Conservation (phyloP, 768 basidiomycete species). For the Rossbeevera mucosa region DNA sequence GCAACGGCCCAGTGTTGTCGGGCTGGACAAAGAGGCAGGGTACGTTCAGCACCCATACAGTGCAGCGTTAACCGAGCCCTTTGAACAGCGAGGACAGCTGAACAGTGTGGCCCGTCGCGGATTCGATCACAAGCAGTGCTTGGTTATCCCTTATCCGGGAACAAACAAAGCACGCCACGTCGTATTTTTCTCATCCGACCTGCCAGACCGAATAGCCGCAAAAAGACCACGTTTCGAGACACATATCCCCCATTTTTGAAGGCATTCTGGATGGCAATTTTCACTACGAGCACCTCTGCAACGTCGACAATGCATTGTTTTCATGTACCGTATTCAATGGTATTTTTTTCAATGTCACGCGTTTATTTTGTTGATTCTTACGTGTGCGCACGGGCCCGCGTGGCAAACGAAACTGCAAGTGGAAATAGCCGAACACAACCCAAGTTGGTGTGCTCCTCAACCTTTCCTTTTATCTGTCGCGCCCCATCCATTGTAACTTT, state of each 20-base stretch:
- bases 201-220: not conserved
- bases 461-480: slow-evolving; percentile 38
- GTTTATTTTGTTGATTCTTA: slow-evolving; percentile 35
- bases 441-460: slow-evolving; percentile 38
- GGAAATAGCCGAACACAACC: slow-evolving; percentile 39
- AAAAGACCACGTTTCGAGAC: not conserved
- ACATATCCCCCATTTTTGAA: slow-evolving; percentile 8
- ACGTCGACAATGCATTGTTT: slow-evolving; percentile 21
- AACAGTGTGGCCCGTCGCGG: slow-evolving; percentile 3
- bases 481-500: slow-evolving; percentile 23
- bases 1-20: not conserved
- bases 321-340: slow-evolving; percentile 29
- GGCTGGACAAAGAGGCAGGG: slow-evolving; percentile 1
- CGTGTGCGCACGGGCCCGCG: slow-evolving; percentile 38
- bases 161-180: slow-evolving; percentile 30
- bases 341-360: slow-evolving; percentile 30
- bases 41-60: slow-evolving; percentile 7
- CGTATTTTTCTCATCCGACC: slow-evolving; percentile 9
- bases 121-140: slow-evolving; percentile 25
- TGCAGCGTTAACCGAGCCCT: slow-evolving; percentile 2
- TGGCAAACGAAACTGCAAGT: slow-evolving; percentile 37
- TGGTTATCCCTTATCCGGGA: slow-evolving; percentile 26
- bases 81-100: not conserved
- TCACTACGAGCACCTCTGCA: slow-evolving; percentile 17
- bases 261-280: slow-evolving; percentile 8